Evolutionary conservation across 192 early-diverging fungal genomes (phyloP).

Genomic region (Coemansia sp.): DNA sequence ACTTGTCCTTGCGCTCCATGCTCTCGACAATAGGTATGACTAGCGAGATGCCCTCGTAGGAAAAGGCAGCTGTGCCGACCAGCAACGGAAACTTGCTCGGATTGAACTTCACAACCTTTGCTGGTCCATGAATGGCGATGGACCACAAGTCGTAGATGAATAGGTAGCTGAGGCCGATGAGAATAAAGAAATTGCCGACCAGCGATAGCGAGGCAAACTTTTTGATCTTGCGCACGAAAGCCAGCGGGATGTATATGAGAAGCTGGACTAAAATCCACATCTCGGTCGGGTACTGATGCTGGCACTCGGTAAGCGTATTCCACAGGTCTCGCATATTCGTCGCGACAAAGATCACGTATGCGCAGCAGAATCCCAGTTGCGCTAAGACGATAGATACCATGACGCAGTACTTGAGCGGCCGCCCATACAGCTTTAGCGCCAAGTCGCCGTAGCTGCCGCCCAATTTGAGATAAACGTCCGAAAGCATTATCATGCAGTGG

Average conservation of each 20-base stretch:
- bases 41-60: conserved; percentile 87
- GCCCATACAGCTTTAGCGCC: conserved; percentile 64
- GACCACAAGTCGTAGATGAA: conserved; percentile 77
- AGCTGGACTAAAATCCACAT: conserved; percentile 78
- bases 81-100: conserved; percentile 79
- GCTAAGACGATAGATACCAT: conserved; percentile 71
- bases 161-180: conserved; percentile 82
- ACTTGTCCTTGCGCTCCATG: conserved; percentile 92
- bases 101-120: conserved; percentile 81
- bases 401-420: conserved; percentile 62
- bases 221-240: conserved; percentile 90
- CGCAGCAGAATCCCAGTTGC: conserved; percentile 86
- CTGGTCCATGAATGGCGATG: conserved; percentile 62
- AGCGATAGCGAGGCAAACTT: conserved; percentile 83
- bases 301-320: conserved; percentile 69
- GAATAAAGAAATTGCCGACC: conserved; percentile 90
- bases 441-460: conserved; percentile 71
- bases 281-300: conserved; percentile 60
- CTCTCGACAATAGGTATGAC: conserved; percentile 71
- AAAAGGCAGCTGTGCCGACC: conserved; percentile 92
- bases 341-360: conserved; percentile 86
- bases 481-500: conserved; percentile 66
- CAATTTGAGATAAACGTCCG: conserved; percentile 61
- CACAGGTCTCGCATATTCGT: conserved; percentile 76
- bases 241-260: conserved; percentile 75